phyloP scores from a whole-genome alignment of 2,329 filamentous ascomycete species.

The Ambrosiella xylebori region DNA sequence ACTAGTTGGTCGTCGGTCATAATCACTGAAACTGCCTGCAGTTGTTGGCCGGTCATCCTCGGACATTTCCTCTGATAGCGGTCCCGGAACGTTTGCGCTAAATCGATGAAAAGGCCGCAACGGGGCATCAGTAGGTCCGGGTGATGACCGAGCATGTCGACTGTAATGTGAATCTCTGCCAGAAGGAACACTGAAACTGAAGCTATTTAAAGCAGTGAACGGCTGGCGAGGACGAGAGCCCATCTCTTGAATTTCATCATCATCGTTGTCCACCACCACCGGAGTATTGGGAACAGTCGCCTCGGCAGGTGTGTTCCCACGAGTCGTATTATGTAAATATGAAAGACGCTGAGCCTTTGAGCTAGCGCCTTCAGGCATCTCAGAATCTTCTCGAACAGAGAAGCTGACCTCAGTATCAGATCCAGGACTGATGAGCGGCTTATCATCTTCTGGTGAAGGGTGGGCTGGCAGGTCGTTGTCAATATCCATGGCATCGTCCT shows the following conservation, averaged over 20 bases:
- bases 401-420: not conserved
- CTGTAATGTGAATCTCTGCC: not conserved
- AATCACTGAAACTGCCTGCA: not conserved
- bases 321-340: constrained; percentile 1
- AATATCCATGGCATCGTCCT: not conserved
- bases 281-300: not conserved
- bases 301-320: not conserved
- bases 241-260: not conserved
- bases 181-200: not conserved
- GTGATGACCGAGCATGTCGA: not conserved
- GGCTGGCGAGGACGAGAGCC: not conserved
- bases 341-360: constrained; percentile 1
- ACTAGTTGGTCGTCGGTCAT: not conserved
- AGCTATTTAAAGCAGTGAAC: not conserved
- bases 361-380: not conserved
- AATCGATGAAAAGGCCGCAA: too few relatives aligned
- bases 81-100: too few relatives aligned
- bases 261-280: not conserved
- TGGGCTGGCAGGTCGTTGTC: not conserved
- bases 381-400: not conserved
- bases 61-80: not conserved
- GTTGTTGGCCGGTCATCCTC: not conserved
- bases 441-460: not conserved
- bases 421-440: not conserved
- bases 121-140: not conserved